A percentile compares a stretch with the other conserved stretches of the same genome.
Evolutionary conservation across 306 rosid genomes (phyloP).

Genomic region (barrel medic (Medicago truncatula)): MtrunA17r5.0-ANR NC_053045.1:53974501-53975000

Average conservation of each 20-base stretch:
- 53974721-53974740: not conserved
- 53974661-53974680: no score
- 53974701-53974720: not conserved
- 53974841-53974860: not conserved
- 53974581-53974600: not conserved
- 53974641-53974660: not conserved
- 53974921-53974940: not conserved
- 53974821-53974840: not conserved
- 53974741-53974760: not conserved
- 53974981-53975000: constrained; percentile 4
- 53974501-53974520: not conserved
- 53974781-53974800: not conserved
- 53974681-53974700: no score
- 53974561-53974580: not conserved
- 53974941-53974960: not conserved
- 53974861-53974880: not conserved
- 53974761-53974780: not conserved
- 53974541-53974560: not conserved
- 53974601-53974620: constrained; percentile 7
- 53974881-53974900: not conserved
- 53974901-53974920: constrained; percentile 6
- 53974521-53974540: not conserved
- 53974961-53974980: not conserved
- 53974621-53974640: not conserved
- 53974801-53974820: not conserved